Conservation (phyloP, 192 early-diverging fungal species). For the Geranomyces michiganensis region DNA sequence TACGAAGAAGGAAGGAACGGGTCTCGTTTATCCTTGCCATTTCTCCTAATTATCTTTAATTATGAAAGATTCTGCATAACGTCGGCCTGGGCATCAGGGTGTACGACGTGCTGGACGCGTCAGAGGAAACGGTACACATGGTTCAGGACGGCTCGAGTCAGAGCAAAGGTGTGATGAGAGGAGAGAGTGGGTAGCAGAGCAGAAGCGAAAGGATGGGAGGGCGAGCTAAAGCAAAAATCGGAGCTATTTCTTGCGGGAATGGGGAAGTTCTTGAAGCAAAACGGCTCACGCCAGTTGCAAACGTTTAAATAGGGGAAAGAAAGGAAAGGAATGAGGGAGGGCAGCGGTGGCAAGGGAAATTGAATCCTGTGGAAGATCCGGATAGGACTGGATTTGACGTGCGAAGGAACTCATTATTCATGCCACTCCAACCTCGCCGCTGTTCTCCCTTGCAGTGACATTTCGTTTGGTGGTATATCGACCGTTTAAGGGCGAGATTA, state of each 20-base stretch:
- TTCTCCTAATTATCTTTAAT: not conserved
- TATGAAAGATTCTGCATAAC: slow-evolving; percentile 74
- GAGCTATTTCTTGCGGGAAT: too few relatives aligned
- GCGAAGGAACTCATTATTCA: not conserved
- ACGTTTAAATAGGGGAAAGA: slow-evolving; percentile 40
- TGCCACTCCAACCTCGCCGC: not conserved
- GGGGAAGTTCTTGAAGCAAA: too few relatives aligned
- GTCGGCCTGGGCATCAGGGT: slow-evolving; percentile 88
- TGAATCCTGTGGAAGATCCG: not conserved
- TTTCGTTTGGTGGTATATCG: slow-evolving; percentile 90
- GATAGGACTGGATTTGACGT: not conserved
- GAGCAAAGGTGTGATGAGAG: slow-evolving; percentile 61
- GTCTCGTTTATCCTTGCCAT: too few relatives aligned
- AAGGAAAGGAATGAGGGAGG: too few relatives aligned
- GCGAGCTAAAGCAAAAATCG: too few relatives aligned
- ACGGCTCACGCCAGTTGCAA: slow-evolving; percentile 78
- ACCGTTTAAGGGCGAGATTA: slow-evolving; percentile 86
- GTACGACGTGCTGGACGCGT: slow-evolving; percentile 77
- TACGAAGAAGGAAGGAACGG: slow-evolving; percentile 28
- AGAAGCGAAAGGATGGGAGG: too few relatives aligned
- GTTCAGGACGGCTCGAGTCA: slow-evolving; percentile 79
- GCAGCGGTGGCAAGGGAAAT: too few relatives aligned
- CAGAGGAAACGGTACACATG: slow-evolving; percentile 84
- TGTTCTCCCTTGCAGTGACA: slow-evolving; percentile 47
- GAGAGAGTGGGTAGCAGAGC: too few relatives aligned